Evolutionary conservation across 176 grass and related monocot genomes (phyloP), one percentile per base, ranked within the genome.

Genomic region (Guadua angustifolia): DNA sequence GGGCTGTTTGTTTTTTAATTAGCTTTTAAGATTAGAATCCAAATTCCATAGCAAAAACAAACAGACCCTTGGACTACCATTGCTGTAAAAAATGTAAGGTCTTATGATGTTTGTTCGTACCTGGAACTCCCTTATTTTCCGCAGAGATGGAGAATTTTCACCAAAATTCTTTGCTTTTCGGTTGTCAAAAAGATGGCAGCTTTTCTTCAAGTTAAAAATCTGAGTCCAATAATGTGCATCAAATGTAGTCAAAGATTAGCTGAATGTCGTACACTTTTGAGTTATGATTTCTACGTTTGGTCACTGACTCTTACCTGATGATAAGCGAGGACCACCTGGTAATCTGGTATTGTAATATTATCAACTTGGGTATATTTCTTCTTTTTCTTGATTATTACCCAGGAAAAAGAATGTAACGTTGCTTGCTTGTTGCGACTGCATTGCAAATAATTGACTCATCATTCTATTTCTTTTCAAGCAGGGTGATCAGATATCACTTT

Each of bases 211-310:
- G 13, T 33, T 71, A 52, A 71, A 59, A 59, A 2, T 29, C 15
- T n/a, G 38, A 72, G n/a, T 61, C 53, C 38, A 82, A 61, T 72
- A 21, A 72, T 45, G 51, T 43, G 33, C 26, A 57, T 33, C 39
- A 71, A 39, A 19, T 71, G 50, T 55, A 33, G 68, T 82, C 39
- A 62, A 73, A 62, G 42, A 3, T 61, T 73, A 47, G 53, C 39
- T 73, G 69, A 58, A 58, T 70, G 79, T 50, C 4, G 13, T 57
- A 70, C 26, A 4, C 50, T 81, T 57, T 57, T 56, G 49, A 81
- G 17, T 13, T 81, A 35, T 44, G n/a, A 8, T 16, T 43, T 43
- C n/a, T 57, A 81, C 36, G 22, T 70, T 44, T 39, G 58, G 22
- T 13, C 67, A 33, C 71, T 29, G 71, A 71, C 9, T 58, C n/a